Base-by-base conservation (phyloP, 805 yeast genomes). In the Allodekkera sacchari region DNA sequence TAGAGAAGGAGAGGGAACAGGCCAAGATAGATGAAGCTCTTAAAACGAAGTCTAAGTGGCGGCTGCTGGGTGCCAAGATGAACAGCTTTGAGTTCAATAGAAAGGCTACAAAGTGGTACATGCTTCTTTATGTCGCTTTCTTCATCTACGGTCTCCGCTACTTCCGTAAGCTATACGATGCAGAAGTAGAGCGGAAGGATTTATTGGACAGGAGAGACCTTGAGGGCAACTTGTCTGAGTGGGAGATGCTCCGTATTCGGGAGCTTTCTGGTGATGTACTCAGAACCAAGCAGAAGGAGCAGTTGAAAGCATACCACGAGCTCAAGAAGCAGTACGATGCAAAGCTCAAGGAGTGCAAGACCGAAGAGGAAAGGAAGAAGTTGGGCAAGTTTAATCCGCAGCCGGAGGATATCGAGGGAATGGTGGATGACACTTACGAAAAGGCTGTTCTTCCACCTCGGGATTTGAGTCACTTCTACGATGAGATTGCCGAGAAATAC, bases 391-490 rank as follows among this genome's bases (percentile, higher is more conserved):
- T 57, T 39, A 47, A 64, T 26, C 73, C 64, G 7, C 18, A 36
- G 16, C 56, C 61, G 5, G 37, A 42, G 12, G 63, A 59, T 18
- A 56, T 59, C 27, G 43, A 45, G 16, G 45, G 38, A 7, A 28
- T 47, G n/a, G 36, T 49, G 8, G 55, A 54, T 33, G 35, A 42
- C 20, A 31, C 58, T 25, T 51, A 53, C 20, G 57, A 59, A 18
- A 33, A 43, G 5, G 59, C 65, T 29, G 74, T 83, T 25, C 65
- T 79, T 30, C 79, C 81, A 4, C 68, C 94, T 2, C 71, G 74
- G 46, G 96, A 89, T 52, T 81, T 96, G 7, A 83, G 95, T 1
- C 67, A 63, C 8, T 79, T 83, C 48, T 85, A 81, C 51, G 88
- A 89, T 43, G 57, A 58, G 3, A 73, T 83, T 42, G 97, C 97